These are phyloP conservation scores for Erigeron canadensis DNA, from an alignment of 129 eudicot genomes.

Conservation along the genomic window DNA sequence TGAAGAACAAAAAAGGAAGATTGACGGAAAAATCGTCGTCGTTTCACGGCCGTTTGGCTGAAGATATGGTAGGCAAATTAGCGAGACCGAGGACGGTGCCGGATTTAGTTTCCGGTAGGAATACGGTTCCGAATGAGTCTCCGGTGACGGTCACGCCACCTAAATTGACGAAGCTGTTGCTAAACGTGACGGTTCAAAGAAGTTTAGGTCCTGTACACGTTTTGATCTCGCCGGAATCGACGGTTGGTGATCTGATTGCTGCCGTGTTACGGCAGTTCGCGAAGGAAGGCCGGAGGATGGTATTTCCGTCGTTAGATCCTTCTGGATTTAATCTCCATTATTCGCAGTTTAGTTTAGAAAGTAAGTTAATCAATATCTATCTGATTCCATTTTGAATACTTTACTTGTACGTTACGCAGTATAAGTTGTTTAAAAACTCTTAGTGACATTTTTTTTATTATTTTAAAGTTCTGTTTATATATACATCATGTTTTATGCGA, in stretches of 20 bases:
- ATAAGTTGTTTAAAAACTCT: not conserved
- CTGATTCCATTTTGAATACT: not conserved
- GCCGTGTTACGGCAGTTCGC: slow-evolving; percentile 58
- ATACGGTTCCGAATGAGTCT: slow-evolving; percentile 11
- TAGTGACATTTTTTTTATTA: no score
- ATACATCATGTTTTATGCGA: not conserved
- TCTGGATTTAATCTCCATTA: slow-evolving; percentile 74
- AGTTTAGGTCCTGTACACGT: slow-evolving; percentile 79
- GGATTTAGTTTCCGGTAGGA: slow-evolving; percentile 41
- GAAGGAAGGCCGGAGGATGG: slow-evolving; percentile 71
- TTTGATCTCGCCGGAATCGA: slow-evolving; percentile 60
- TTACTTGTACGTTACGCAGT: slow-evolving; percentile 19
- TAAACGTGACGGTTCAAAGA: slow-evolving; percentile 78
- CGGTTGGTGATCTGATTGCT: slow-evolving; percentile 63
- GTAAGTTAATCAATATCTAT: slow-evolving; percentile 41
- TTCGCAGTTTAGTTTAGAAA: slow-evolving; percentile 91
- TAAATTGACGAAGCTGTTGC: slow-evolving; percentile 67
- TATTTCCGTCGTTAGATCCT: slow-evolving; percentile 34
- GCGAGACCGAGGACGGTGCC: slow-evolving; percentile 79
- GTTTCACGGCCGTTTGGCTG: slow-evolving; percentile 53
- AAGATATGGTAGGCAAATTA: slow-evolving; percentile 41
- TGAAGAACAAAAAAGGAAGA: slow-evolving; percentile 49
- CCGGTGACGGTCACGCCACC: slow-evolving; percentile 20
- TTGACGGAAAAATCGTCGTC: slow-evolving; percentile 59
- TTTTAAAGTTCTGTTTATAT: no score